A percentile compares a stretch with the other conserved stretches of the same genome.
These are phyloP conservation scores for Akanthomyces muscarius DNA, from an alignment of 2,329 filamentous ascomycete species.

Conservation along the genomic window DNA sequence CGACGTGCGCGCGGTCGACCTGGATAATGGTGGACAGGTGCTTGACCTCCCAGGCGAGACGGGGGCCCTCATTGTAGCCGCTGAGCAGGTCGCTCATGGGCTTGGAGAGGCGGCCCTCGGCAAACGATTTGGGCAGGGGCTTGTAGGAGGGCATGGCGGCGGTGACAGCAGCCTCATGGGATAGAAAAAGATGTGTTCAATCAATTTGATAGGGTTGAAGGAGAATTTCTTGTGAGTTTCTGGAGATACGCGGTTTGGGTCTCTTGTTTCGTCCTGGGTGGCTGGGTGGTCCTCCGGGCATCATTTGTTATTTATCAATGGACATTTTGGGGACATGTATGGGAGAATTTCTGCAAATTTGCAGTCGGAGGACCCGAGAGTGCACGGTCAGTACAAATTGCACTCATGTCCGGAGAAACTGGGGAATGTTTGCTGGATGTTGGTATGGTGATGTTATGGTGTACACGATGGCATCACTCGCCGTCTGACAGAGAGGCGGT, in stretches of 20 bases:
- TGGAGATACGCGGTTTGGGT: background rate
- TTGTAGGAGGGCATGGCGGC: constrained; percentile 7
- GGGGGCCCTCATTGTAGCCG: constrained; percentile 4
- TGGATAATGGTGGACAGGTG: constrained; percentile 5
- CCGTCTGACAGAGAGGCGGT: background rate
- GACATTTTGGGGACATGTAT: background rate
- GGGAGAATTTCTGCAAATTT: background rate
- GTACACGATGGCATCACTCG: too few species aligned
- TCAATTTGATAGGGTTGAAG: too few species aligned
- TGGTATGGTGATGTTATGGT: background rate
- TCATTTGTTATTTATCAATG: background rate
- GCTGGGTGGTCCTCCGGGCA: background rate
- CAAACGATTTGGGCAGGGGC: background rate
- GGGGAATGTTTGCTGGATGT: background rate
- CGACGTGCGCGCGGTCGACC: constrained; percentile 9
- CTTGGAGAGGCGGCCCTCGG: constrained; percentile 10
- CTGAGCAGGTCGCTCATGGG: background rate
- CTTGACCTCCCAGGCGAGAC: constrained; percentile 8
- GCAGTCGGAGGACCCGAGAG: background rate
- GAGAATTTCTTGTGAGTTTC: background rate
- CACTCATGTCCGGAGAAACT: background rate
- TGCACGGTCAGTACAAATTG: background rate
- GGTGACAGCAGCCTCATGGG: background rate
- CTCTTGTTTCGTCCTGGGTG: background rate
- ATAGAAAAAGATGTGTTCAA: background rate